Evolutionary conservation across 805 yeast genomes (phyloP).

Genomic region (Cyberlindnera suaveolens): DNA sequence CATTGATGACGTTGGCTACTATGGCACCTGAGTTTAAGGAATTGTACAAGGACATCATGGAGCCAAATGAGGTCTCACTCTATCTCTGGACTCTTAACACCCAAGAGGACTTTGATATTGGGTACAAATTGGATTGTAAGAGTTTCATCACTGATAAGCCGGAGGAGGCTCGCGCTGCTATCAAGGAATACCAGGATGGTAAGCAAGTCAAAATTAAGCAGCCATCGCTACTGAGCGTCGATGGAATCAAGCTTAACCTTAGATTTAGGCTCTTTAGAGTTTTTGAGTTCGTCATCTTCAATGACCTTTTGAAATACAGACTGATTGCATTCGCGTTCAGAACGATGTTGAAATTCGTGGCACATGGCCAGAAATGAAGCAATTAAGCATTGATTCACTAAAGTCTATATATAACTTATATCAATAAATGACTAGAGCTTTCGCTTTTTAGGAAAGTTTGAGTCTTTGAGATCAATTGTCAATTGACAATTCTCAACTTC

Average conservation of each 20-base stretch:
- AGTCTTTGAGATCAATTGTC: too few relatives aligned
- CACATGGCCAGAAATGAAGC: slow-evolving; percentile 9
- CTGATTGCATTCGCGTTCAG: slow-evolving; percentile 1
- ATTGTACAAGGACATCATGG: slow-evolving; percentile 23
- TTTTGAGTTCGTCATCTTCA: slow-evolving; percentile 17
- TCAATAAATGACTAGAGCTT: too few relatives aligned
- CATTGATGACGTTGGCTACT: slow-evolving; percentile 39
- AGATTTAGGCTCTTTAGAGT: slow-evolving; percentile 13
- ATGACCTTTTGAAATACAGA: slow-evolving; percentile 5
- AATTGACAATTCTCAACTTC: too few relatives aligned
- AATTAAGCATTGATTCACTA: background rate
- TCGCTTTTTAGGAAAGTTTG: too few relatives aligned
- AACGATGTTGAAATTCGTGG: slow-evolving; percentile 2
- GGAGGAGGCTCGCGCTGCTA: slow-evolving; percentile 11
- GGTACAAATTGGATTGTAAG: slow-evolving; percentile 28
- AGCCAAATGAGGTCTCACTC: slow-evolving; percentile 28
- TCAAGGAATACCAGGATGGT: slow-evolving; percentile 6
- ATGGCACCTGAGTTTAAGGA: slow-evolving; percentile 34
- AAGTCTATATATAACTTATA: background rate
- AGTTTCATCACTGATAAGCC: slow-evolving; percentile 40
- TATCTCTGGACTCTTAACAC: slow-evolving; percentile 51
- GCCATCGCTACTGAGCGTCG: slow-evolving; percentile 6
- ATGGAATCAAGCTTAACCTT: background rate
- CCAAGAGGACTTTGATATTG: slow-evolving; percentile 30
- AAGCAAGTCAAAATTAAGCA: background rate